Conservation (phyloP, 2,329 filamentous ascomycete genomes). For the Fulvia fulva region DNA sequence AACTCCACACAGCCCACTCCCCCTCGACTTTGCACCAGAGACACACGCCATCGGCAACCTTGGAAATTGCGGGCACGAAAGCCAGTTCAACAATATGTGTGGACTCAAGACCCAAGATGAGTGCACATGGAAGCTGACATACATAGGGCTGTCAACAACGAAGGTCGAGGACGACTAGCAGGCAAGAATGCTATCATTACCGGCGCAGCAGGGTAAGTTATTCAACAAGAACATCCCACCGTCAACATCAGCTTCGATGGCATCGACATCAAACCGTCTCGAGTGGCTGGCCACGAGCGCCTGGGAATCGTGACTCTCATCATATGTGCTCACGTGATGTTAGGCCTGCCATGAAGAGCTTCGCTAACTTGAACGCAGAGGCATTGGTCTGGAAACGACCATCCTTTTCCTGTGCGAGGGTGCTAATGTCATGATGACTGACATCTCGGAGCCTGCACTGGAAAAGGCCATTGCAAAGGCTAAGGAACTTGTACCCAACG, state of each 20-base stretch:
- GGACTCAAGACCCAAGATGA: no score
- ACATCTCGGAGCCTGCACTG: slow-evolving; percentile 75
- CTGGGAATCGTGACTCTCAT: no score
- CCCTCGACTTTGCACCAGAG: neutral
- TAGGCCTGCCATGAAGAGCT: neutral
- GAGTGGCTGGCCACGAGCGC: no score
- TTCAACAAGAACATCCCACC: neutral
- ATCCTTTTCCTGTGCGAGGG: slow-evolving; percentile 89
- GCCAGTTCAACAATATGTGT: slow-evolving; percentile 20
- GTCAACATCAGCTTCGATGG: neutral
- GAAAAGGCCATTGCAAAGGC: slow-evolving; percentile 73
- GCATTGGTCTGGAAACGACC: slow-evolving; percentile 86
- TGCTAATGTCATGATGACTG: slow-evolving; percentile 77
- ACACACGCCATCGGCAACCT: neutral
- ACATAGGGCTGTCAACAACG: slow-evolving; percentile 14
- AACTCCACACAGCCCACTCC: neutral
- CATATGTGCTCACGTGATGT: neutral
- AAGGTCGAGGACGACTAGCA: slow-evolving; percentile 47
- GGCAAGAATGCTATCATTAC: slow-evolving; percentile 74
- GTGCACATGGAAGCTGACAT: no score
- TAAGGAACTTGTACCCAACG: slow-evolving; percentile 57
- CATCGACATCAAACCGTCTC: neutral
- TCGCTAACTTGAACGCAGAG: slow-evolving; percentile 48
- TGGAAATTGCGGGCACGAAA: neutral
- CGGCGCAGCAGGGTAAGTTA: slow-evolving; percentile 73